Conservation (phyloP, 768 basidiomycete genomes). For the Mycena indigotica region DNA sequence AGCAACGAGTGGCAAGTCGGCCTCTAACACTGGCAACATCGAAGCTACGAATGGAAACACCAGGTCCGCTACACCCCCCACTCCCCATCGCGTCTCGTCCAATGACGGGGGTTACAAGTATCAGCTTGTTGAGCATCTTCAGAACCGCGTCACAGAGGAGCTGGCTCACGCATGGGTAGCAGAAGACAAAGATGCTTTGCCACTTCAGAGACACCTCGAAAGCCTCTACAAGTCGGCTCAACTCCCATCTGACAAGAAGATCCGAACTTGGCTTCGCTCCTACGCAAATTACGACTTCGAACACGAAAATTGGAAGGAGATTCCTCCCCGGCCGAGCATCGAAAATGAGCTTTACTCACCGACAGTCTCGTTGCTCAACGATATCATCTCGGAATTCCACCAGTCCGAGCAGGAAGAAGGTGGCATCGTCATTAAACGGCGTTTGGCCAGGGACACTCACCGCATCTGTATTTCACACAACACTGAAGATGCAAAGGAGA, state of each 20-base stretch:
- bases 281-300: neutral
- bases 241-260: neutral
- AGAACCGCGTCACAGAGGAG: neutral
- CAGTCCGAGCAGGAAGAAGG: neutral
- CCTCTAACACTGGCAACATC: too few species aligned
- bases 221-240: neutral
- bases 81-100: neutral
- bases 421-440: neutral
- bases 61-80: too few species aligned
- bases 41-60: too few species aligned
- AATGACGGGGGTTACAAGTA: neutral
- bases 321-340: neutral
- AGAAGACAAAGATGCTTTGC: neutral
- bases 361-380: neutral
- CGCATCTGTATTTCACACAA: neutral
- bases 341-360: neutral
- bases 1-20: too few species aligned
- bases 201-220: neutral
- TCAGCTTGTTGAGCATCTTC: neutral
- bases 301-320: neutral
- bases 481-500: neutral
- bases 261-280: neutral
- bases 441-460: neutral
- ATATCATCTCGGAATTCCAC: neutral
- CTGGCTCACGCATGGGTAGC: neutral